Evolutionary conservation across 495 filamentous ascomycete genomes (phyloP), one percentile per base, ranked within the genome.

Genomic region (Choiromyces venosus): DNA sequence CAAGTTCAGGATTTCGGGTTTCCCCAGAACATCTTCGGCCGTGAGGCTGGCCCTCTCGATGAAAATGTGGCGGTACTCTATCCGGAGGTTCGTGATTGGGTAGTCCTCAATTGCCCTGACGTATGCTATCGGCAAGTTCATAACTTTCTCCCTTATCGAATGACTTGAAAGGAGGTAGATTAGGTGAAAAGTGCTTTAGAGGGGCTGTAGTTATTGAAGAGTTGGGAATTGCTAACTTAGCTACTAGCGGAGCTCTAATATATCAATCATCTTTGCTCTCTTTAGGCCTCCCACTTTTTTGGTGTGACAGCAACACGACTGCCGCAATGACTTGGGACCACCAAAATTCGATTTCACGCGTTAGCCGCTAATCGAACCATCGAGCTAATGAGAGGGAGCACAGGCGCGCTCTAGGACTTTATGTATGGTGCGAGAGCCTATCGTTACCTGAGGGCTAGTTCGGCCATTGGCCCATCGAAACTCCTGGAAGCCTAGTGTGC

Each of bases 191-290:
- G 42, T 46, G 8, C n/a, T 8, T 29, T 56, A 56, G 8, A 14
- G n/a, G 4, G 4, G 8, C 3, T 56, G 8, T 0, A 0, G 46
- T 0, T 14, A 46, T 29, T 10, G 0, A n/a, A 0, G 2, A 4
- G n/a, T 56, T 3, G n/a, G n/a, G 46, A 29, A n/a, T 3, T 56
- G 2, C 3, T 56, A 10, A n/a, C 2, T 4, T 56, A 10, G 46
- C 2, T 4, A 10, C 9, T 25, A 56, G 10, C 9, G 46, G 46
- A 9, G 46, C 7, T 12, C n/a, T 25, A n/a, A n/a, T n/a, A n/a
- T 56, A 46, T 29, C 42, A 25, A 8, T 18, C n/a, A 0, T 0
- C n/a, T 10, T 25, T 2, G 9, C 46, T 1, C 0, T 14, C 29
- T 29, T 56, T 56, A 56, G 46, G 46, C 46, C 46, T 29, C 46